Base-by-base conservation (phyloP, 2,329 filamentous ascomycete species). In the Shiraia bambusicola region DNA sequence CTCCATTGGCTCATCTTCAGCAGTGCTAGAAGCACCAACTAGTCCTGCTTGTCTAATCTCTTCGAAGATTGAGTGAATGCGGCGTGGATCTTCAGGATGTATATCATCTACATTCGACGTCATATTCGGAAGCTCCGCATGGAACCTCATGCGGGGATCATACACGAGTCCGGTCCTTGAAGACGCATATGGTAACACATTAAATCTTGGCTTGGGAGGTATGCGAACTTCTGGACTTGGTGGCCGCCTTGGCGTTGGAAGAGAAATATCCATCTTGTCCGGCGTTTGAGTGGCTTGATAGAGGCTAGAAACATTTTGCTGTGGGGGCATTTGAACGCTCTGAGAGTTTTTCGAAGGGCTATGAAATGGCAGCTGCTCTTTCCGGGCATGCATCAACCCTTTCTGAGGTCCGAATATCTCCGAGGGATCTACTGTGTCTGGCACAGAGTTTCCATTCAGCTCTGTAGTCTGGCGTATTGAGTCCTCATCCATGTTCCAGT, bases 121-220 rank as follows among this genome's bases (percentile, higher is more conserved):
- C 22, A 57, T 46, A 13, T 73, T 69, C 3, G 74, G 71, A 3
- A 77, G 73, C 63, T 96, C 95, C 40, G 90, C 87, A 66, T 98
- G 93, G 47, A 94, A 86, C 47, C 93, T 89, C 93, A 98, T 98
- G 24, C 92, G 83, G 42, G 88, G 84, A 71, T 98, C 93, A 65
- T 97, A 98, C 53, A 77, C 72, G 2, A 77, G 60, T 0, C 75
- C 75, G 7, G 74, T 75, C 46, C 54, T 66, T 19, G 52, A 57
- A 3, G 63, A 59, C 16, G 60, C 52, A 33, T 65, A 62, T 5
- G 59, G 58, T 2, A 68, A 52, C 6, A 52, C 54, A n/a, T 57
- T 38, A 42, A 65, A 72, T 40, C 65, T 70, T 15, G 64, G 62
- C 17, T 56, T 52, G 13, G 61, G 63, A 2, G 62, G 53, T 41